These are phyloP conservation scores for Alopecurus myosuroides DNA, from an alignment of 176 grass and related monocot species.

Conservation along the genomic window DNA sequence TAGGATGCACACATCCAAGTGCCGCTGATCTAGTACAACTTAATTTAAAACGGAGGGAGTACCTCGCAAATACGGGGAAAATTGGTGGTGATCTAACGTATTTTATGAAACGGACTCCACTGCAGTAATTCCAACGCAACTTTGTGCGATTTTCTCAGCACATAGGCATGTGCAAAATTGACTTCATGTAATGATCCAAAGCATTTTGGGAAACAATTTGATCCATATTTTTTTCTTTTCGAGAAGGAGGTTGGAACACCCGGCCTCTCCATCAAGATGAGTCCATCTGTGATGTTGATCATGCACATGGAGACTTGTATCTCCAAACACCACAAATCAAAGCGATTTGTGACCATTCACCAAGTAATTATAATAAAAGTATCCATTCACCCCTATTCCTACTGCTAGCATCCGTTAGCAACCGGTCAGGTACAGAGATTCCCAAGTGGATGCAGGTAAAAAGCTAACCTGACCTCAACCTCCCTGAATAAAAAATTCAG, in stretches of 20 bases:
- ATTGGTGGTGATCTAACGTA: neutral
- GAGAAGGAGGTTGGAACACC: too few species aligned
- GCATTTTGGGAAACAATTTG: neutral
- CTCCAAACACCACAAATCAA: neutral
- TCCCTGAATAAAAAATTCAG: neutral
- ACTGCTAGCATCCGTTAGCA: neutral
- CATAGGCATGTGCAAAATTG: neutral
- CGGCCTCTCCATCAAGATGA: neutral
- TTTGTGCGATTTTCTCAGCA: neutral
- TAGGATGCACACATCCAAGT: too few species aligned
- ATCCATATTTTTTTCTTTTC: too few species aligned
- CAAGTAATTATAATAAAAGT: neutral
- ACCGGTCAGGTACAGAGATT: neutral
- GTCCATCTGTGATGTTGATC: neutral
- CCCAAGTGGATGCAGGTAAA: conserved; percentile 14
- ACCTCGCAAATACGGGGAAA: too few species aligned
- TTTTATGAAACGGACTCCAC: neutral
- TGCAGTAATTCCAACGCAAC: neutral
- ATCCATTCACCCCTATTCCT: neutral
- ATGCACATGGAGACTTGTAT: neutral
- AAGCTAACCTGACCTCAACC: neutral
- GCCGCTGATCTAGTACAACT: too few species aligned
- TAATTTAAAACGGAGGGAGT: too few species aligned
- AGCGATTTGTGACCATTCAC: neutral
- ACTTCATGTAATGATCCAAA: neutral